Evolutionary conservation across 805 yeast genomes (phyloP), one percentile per base, ranked within the genome.

Genomic region (Suhomyces vadensis): DNA sequence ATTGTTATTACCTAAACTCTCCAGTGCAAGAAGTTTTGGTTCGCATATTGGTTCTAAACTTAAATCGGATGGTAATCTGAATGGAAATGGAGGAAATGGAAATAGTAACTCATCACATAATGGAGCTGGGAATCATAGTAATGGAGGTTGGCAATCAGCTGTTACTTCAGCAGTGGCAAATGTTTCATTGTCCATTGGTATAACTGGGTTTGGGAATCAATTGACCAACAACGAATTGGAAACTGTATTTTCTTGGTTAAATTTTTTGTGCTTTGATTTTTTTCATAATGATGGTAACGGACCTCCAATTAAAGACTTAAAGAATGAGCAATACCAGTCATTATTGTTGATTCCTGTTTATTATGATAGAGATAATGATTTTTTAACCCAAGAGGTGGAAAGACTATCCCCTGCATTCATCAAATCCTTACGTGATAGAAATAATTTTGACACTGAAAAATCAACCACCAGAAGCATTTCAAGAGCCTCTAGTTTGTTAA

Each of bases 251-350:
- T 70, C 78, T 0, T 88, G 96, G 96, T 60, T 89, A 17, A 68
- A 77, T 38, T 69, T 76, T 5, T 61, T 85, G n/a, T 77, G 88
- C 42, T 60, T 77, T 38, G 91, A 82, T 46, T 88, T 87, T 58
- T 88, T 89, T 65, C 81, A 88, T 60, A 82, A 86, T 55, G 82
- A 78, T 36, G 95, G 95, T 0, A 83, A 83, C 25, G 96, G 96
- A 0, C 94, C 94, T 0, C 77, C 88, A 1, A 52, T 87, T 23
- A 80, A 77, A 48, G 78, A 77, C 6, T 65, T 88, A 54, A 82
- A 82, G 48, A 78, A 79, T 45, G 77, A 74, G 23, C 75, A 77
- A 26, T 88, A 85, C 57, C 87, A 85, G 59, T 75, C 80, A 31
- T 61, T 87, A 19, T 63, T 84, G 48, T 61, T 83, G 21, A 70